Evolutionary conservation across 2,329 filamentous ascomycete species (phyloP), one percentile per base, ranked within the genome.

Genomic region (Verticillium isaacii): DNA sequence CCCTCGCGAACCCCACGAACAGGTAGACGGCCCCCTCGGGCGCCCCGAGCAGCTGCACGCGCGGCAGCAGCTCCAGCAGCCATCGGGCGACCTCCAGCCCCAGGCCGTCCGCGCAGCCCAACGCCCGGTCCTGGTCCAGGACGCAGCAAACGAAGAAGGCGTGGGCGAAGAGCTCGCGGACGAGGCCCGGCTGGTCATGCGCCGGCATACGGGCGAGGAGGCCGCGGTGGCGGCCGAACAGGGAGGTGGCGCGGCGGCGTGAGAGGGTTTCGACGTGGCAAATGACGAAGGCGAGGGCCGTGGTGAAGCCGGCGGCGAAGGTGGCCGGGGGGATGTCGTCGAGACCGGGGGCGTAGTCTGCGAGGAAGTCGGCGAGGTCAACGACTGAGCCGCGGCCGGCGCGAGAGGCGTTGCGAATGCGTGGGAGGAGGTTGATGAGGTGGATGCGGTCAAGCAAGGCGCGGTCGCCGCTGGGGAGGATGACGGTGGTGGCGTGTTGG

Each of bases 61-160:
- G 7, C 14, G 63, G 65, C 25, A 70, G 66, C 14, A 72, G 60
- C 29, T 55, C 56, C 54, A 68, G 58, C 19, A 72, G 63, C 36
- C 72, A 71, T 34, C 62, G 58, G 9, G 69, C 64, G 23, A 74
- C 61, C 17, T 63, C 62, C 8, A 60, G 50, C 3, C 71, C 66
- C 23, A 74, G 63, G 32, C 36, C 57, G 2, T 66, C 62, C 17
- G 70, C 70, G 56, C 70, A 74, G 7, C 71, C 71, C 2, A 74
- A 60, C 3, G 67, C 68, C 15, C 58, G 59, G 36, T 67, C 65
- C 32, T 70, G 66, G 37, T 71, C 68, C 9, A 74, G 66, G 8
- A 72, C 62, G 17, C 71, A 63, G 60, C 69, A 73, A 17, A 74
- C 62, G 8, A 65, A 59, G n/a, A 66, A 64, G 5, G 65, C 55